phyloP scores from a whole-genome alignment of 371 early-diverging fungal species.

The Thermomucor indicae-seudaticae region DNA sequence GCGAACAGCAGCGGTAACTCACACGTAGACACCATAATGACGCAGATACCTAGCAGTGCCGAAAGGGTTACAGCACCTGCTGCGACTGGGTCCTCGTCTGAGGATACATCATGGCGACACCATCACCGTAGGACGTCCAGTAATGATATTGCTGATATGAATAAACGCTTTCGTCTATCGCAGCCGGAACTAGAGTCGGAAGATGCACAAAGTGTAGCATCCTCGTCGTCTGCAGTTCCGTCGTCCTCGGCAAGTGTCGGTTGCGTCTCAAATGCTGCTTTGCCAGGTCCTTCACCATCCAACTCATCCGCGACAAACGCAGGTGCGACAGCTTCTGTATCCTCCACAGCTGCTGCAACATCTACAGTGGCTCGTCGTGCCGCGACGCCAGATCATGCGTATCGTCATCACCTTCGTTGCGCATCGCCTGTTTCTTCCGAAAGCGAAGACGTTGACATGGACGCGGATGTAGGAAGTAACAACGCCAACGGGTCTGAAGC shows the following conservation, averaged over 20 bases:
- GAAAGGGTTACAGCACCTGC: too few species aligned
- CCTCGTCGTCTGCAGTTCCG: constrained; percentile 3
- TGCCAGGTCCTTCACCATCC: constrained; percentile 9
- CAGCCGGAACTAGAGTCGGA: constrained; percentile 24
- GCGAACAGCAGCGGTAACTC: not conserved
- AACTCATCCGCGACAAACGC: constrained; percentile 16
- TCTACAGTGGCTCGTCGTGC: constrained; percentile 19
- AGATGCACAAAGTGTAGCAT: constrained; percentile 8
- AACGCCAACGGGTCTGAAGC: constrained; percentile 3
- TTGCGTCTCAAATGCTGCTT: constrained; percentile 4
- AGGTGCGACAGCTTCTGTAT: constrained; percentile 2
- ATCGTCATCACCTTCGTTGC: constrained; percentile 8
- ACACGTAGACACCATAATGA: too few species aligned
- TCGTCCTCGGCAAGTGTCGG: constrained; percentile 12
- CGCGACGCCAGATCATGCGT: constrained; percentile 29
- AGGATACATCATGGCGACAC: constrained; percentile 15
- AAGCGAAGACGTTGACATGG: not conserved
- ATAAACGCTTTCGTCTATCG: constrained; percentile 27
- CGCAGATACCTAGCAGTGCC: too few species aligned
- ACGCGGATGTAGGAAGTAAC: not conserved
- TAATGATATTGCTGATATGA: constrained; percentile 45
- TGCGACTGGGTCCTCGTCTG: not conserved
- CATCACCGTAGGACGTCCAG: constrained; percentile 50
- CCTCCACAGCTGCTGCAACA: not conserved
- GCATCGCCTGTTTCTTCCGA: constrained; percentile 2